phyloP scores from a whole-genome alignment of 148 eudicot species.

The Persicaria maculosa region DNA sequence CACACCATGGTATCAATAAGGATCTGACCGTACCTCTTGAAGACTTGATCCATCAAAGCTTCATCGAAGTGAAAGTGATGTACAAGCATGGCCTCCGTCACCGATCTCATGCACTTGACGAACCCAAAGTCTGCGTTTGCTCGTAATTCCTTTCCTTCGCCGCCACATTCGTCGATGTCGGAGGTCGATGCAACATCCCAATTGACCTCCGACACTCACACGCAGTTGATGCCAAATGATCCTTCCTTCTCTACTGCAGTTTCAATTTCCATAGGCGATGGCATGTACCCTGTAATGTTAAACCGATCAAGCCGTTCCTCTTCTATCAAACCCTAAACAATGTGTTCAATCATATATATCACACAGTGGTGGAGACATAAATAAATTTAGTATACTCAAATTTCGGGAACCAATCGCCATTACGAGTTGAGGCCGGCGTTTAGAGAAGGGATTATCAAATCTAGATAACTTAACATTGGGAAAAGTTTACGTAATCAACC shows the following conservation, averaged over 20 bases:
- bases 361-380: too few species aligned
- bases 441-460: too few species aligned
- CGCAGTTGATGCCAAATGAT: slow-evolving; percentile 27
- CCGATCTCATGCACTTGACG: slow-evolving; percentile 39
- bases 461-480: too few species aligned
- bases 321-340: slow-evolving; percentile 29
- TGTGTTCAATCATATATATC: too few species aligned
- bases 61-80: slow-evolving; percentile 51
- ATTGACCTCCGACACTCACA: slow-evolving; percentile 23
- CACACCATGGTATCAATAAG: slow-evolving; percentile 20
- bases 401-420: too few species aligned
- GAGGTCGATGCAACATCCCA: slow-evolving; percentile 23
- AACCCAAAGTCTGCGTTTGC: slow-evolving; percentile 14
- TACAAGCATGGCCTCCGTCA: slow-evolving; percentile 36
- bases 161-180: background rate
- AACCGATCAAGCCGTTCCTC: slow-evolving; percentile 43
- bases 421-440: too few species aligned
- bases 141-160: background rate
- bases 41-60: slow-evolving; percentile 29
- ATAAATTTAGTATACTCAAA: too few species aligned
- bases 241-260: slow-evolving; percentile 30
- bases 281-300: slow-evolving; percentile 42
- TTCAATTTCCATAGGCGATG: slow-evolving; percentile 39
- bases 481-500: too few species aligned
- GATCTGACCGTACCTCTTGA: slow-evolving; percentile 19